These are phyloP conservation scores for Allium cepa DNA, from an alignment of 106 monocot genomes.

Conservation along the genomic window DNA sequence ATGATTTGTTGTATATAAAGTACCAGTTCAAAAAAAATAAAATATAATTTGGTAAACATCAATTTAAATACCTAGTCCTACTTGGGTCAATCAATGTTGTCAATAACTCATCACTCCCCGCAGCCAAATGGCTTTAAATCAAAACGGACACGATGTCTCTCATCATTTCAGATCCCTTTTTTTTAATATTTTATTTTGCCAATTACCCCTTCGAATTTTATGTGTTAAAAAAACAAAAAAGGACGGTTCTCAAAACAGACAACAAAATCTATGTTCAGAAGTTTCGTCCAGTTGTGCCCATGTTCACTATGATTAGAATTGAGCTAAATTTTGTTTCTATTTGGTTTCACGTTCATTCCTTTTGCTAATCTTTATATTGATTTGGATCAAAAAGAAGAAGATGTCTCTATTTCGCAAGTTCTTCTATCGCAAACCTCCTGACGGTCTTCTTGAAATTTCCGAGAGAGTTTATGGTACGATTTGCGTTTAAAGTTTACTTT, in stretches of 20 bases:
- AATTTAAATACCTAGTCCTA: no score
- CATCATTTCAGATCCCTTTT: no score
- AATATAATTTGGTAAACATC: no score
- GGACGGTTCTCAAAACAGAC: conserved; percentile 18
- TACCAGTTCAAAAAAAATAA: no score
- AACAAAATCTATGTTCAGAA: conserved; percentile 28
- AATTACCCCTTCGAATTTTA: no score
- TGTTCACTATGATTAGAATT: conserved; percentile 4
- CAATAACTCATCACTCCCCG: no score
- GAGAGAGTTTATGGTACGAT: conserved; percentile 77
- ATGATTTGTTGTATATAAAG: no score
- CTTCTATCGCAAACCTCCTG: conserved; percentile 79
- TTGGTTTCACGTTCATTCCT: no score
- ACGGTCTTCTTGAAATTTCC: conserved; percentile 85
- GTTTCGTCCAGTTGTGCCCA: conserved; percentile 8
- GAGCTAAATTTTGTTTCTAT: background rate
- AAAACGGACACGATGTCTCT: no score
- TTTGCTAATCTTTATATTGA: background rate
- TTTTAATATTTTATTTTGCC: no score
- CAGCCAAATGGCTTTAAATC: no score
- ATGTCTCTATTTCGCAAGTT: conserved; percentile 77
- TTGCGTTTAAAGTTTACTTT: background rate
- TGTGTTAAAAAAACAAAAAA: background rate
- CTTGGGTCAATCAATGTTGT: no score
- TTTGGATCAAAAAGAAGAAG: conserved; percentile 13